These are phyloP conservation scores for Sophora flavescens DNA, from an alignment of 306 rosid genomes.

Conservation along the genomic window DNA sequence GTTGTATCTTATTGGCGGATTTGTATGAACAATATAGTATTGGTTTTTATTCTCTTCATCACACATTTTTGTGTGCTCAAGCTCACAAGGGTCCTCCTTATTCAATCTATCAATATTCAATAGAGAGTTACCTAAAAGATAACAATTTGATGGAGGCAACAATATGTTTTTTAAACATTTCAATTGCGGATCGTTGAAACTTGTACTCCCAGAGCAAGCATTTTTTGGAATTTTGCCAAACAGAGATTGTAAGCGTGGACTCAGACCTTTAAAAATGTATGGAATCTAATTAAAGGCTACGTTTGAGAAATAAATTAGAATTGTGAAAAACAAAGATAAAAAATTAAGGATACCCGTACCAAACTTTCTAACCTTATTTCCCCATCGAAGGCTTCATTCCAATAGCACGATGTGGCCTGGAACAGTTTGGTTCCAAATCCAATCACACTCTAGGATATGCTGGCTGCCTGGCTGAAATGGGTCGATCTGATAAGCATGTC, in stretches of 20 bases:
- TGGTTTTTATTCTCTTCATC: background rate
- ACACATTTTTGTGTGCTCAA: background rate
- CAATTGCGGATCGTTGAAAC: conserved; percentile 27
- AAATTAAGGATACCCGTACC: conserved; percentile 34
- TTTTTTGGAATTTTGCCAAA: conserved; percentile 34
- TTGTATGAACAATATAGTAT: conserved; percentile 25
- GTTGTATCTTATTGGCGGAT: conserved; percentile 27
- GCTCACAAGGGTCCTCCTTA: conserved; percentile 27
- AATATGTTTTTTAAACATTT: conserved; percentile 40
- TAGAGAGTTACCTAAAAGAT: conserved; percentile 34
- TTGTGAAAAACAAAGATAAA: conserved; percentile 38
- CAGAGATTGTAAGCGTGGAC: conserved; percentile 45
- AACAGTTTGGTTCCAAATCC: conserved; percentile 30
- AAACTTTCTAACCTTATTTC: conserved; percentile 28
- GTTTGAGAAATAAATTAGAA: conserved; percentile 23
- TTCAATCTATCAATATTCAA: conserved; percentile 32
- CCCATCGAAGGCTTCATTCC: conserved; percentile 37
- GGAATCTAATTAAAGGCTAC: conserved; percentile 51
- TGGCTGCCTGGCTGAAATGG: background rate
- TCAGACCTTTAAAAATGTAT: conserved; percentile 16
- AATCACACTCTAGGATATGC: conserved; percentile 23
- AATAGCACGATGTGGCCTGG: conserved; percentile 9
- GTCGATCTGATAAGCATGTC: background rate
- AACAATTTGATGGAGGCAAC: conserved; percentile 30
- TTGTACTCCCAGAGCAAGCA: conserved; percentile 30